Evolutionary conservation across 768 basidiomycete genomes (phyloP).

Genomic region (Xerocomus spinulosus): DNA sequence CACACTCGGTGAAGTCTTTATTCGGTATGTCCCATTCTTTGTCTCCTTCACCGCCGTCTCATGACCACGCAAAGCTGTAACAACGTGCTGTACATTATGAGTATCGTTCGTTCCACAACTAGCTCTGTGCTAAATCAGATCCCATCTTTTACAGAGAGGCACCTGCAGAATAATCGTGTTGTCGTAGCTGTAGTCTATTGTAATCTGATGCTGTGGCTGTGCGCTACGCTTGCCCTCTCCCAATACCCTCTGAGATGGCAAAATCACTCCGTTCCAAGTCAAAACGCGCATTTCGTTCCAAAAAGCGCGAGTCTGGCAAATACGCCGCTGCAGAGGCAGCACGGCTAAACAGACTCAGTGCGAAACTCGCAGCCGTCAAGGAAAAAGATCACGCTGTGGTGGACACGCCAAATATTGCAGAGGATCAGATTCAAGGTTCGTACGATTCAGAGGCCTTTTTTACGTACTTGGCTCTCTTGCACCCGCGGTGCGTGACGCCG

Average conservation of each 20-base stretch:
- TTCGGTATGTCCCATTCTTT: slow-evolving; percentile 61
- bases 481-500: slow-evolving; percentile 40
- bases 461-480: slow-evolving; percentile 54
- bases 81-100: slow-evolving; percentile 95
- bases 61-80: slow-evolving; percentile 60
- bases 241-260: slow-evolving; percentile 47
- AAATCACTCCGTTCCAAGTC: slow-evolving; percentile 81
- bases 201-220: slow-evolving; percentile 8
- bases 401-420: slow-evolving; percentile 31
- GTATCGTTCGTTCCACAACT: slow-evolving; percentile 33
- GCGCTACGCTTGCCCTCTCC: not conserved
- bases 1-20: slow-evolving; percentile 97
- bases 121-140: slow-evolving; percentile 20
- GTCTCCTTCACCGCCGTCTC: not conserved
- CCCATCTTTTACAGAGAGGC: slow-evolving; percentile 64
- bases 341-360: slow-evolving; percentile 65
- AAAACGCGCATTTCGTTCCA: slow-evolving; percentile 71
- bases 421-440: slow-evolving; percentile 54
- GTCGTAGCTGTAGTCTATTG: slow-evolving; percentile 13
- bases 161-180: slow-evolving; percentile 40
- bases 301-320: slow-evolving; percentile 69
- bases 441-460: slow-evolving; percentile 23
- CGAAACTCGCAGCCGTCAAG: slow-evolving; percentile 55
- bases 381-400: slow-evolving; percentile 27
- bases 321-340: slow-evolving; percentile 78